Evolutionary conservation across 192 early-diverging fungal species (phyloP).

Genomic region (Ramicandelaber brevisporus): DNA sequence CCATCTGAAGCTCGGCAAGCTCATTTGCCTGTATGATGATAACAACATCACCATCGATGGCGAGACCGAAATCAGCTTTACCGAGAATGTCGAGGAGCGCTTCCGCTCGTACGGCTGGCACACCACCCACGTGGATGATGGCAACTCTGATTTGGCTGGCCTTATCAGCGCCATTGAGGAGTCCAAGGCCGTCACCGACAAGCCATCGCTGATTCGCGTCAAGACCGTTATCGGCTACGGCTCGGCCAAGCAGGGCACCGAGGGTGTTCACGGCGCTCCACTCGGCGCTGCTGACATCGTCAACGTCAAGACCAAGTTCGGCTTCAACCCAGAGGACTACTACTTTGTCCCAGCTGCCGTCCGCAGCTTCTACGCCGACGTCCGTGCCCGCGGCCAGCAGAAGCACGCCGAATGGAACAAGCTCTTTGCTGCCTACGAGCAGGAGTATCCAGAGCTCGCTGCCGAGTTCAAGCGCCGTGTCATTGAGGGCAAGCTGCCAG

Average conservation of each 20-base stretch:
- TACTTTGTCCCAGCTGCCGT: slow-evolving; percentile 53
- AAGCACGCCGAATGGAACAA: slow-evolving; percentile 48
- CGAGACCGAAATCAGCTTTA: slow-evolving; percentile 57
- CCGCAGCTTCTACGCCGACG: slow-evolving; percentile 17
- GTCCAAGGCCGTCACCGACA: slow-evolving; percentile 64
- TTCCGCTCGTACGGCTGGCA: slow-evolving; percentile 93
- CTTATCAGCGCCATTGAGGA: slow-evolving; percentile 48
- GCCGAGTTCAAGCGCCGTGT: slow-evolving; percentile 49
- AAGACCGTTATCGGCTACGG: slow-evolving; percentile 87
- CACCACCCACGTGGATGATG: slow-evolving; percentile 42
- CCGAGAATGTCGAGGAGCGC: slow-evolving; percentile 70
- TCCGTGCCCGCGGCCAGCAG: slow-evolving; percentile 28
- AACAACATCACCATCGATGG: slow-evolving; percentile 94
- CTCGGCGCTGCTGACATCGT: slow-evolving; percentile 55
- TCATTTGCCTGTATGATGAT: slow-evolving; percentile 88
- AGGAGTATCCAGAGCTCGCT: slow-evolving; percentile 36
- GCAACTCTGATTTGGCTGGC: slow-evolving; percentile 46
- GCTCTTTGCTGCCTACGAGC: slow-evolving; percentile 39
- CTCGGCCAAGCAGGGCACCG: slow-evolving; percentile 63
- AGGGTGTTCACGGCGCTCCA: slow-evolving; percentile 77
- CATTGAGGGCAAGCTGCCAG: slow-evolving; percentile 40
- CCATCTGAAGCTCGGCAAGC: slow-evolving; percentile 75
- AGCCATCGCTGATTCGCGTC: slow-evolving; percentile 73
- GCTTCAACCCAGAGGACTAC: slow-evolving; percentile 46
- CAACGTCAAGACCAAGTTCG: slow-evolving; percentile 55